Conservation (phyloP, 1,284 basidiomycete genomes). For the Tylopilus sp. region DNA sequence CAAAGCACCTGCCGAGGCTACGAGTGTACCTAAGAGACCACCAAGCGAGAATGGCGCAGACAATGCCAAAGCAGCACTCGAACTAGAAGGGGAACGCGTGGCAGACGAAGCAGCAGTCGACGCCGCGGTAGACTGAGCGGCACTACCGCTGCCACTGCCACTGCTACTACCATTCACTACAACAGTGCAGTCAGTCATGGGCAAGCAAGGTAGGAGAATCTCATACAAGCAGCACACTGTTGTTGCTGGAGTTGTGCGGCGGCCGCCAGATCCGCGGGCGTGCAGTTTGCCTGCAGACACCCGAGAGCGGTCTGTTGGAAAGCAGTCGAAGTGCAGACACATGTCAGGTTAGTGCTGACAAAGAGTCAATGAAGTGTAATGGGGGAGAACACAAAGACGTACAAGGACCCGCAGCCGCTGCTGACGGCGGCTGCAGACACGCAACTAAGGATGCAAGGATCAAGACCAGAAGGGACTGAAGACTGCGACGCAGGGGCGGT, state of each 20-base stretch:
- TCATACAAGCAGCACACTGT: slow-evolving; percentile 19
- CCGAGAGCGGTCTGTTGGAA: slow-evolving; percentile 19
- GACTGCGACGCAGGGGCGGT: slow-evolving; percentile 1
- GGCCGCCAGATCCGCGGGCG: neutral
- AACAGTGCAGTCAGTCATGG: neutral
- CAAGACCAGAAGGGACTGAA: neutral
- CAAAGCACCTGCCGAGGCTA: slow-evolving; percentile 27
- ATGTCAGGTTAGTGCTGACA: slow-evolving; percentile 19
- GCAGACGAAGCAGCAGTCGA: neutral
- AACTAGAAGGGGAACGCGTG: slow-evolving; percentile 1
- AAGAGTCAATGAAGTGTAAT: neutral
- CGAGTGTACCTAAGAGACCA: slow-evolving; percentile 20
- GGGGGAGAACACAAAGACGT: neutral
- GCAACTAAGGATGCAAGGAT: slow-evolving; percentile 13
- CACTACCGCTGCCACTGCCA: neutral
- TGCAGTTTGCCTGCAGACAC: slow-evolving; percentile 21
- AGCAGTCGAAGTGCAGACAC: slow-evolving; percentile 21
- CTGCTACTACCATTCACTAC: neutral
- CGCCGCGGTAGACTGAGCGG: neutral
- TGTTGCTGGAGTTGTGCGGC: slow-evolving; percentile 9
- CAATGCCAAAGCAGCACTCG: slow-evolving; percentile 20
- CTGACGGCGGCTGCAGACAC: neutral
- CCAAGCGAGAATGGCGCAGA: slow-evolving; percentile 16
- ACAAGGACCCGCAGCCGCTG: slow-evolving; percentile 16
- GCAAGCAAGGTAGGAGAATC: fast-evolving